Evolutionary conservation across 129 eudicot genomes (phyloP).

Genomic region (Mikania micrantha): DNA sequence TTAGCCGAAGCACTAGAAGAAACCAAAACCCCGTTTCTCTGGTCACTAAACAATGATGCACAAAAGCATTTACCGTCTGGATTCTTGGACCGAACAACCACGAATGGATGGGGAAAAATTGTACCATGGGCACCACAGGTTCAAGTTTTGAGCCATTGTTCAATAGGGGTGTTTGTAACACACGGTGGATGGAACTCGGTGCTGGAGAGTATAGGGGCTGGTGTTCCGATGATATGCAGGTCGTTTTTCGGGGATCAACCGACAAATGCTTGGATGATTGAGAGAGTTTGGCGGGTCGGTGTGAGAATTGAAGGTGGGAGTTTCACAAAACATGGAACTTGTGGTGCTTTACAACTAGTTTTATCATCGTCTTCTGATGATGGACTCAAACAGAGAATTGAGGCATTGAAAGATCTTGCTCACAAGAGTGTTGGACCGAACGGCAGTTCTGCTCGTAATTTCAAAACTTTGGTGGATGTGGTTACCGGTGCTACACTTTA

Average conservation of each 20-base stretch:
- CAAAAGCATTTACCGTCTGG: constrained; percentile 32
- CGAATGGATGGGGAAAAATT: constrained; percentile 30
- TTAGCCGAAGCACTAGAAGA: constrained; percentile 52
- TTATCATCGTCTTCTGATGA: constrained; percentile 1
- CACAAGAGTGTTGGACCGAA: constrained; percentile 31
- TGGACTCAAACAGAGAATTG: constrained; percentile 25
- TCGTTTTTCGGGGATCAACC: constrained; percentile 61
- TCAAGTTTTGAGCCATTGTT: constrained; percentile 34
- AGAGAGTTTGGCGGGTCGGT: constrained; percentile 49
- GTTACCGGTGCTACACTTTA: neutral
- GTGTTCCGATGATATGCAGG: constrained; percentile 61
- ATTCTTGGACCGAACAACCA: constrained; percentile 24
- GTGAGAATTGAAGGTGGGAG: constrained; percentile 40
- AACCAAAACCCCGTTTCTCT: constrained; percentile 35
- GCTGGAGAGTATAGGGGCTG: constrained; percentile 48
- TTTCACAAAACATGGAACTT: constrained; percentile 34
- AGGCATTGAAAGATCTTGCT: constrained; percentile 32
- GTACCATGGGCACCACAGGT: constrained; percentile 81
- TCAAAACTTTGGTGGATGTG: constrained; percentile 23
- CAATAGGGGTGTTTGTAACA: constrained; percentile 44
- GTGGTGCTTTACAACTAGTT: constrained; percentile 26
- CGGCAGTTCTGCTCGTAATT: constrained; percentile 45
- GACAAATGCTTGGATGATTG: constrained; percentile 43
- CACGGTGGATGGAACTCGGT: constrained; percentile 78
- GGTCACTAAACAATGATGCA: constrained; percentile 42